A percentile compares a stretch with the other conserved stretches of the same genome.
These are phyloP conservation scores for Heterobasidion occidentale DNA, from an alignment of 1,284 basidiomycete genomes.

Conservation along the genomic window DNA sequence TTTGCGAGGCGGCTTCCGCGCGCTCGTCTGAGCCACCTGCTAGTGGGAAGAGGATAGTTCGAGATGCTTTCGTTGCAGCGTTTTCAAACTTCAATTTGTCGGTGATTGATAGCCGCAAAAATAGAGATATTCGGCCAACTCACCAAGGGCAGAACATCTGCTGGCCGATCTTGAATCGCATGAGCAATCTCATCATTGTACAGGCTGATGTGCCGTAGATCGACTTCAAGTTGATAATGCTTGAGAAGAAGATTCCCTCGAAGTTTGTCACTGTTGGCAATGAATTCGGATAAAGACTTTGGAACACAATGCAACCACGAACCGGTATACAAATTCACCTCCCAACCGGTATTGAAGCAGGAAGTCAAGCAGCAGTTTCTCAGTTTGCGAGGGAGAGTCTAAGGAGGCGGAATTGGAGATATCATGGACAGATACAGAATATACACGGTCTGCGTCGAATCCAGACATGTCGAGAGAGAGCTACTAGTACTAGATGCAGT, in stretches of 20 bases:
- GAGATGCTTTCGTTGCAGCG: constrained; percentile 78
- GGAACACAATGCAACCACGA: constrained; percentile 8
- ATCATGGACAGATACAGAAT: constrained; percentile 69
- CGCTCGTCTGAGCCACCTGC: constrained; percentile 41
- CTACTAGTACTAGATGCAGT: constrained; percentile 1
- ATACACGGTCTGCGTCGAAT: constrained; percentile 76
- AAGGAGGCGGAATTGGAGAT: constrained; percentile 41
- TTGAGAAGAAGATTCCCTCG: constrained; percentile 87
- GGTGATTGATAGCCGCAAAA: neutral
- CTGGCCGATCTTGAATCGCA: constrained; percentile 82
- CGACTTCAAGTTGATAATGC: constrained; percentile 88
- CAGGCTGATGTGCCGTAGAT: constrained; percentile 83
- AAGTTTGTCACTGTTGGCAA: constrained; percentile 69
- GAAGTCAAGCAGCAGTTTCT: constrained; percentile 79
- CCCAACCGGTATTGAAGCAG: constrained; percentile 82
- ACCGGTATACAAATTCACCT: constrained; percentile 87
- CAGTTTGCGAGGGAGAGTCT: constrained; percentile 72
- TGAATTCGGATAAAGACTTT: neutral
- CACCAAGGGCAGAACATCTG: constrained; percentile 86
- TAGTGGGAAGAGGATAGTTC: constrained; percentile 73
- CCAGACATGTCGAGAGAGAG: constrained; percentile 37
- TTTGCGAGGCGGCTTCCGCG: constrained; percentile 48
- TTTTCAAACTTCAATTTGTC: constrained; percentile 67
- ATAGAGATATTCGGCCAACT: constrained; percentile 12
- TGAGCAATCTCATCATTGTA: constrained; percentile 95